Evolutionary conservation across 1,139 yeast genomes (phyloP).

Genomic region (Suhomyces anneliseae): DNA sequence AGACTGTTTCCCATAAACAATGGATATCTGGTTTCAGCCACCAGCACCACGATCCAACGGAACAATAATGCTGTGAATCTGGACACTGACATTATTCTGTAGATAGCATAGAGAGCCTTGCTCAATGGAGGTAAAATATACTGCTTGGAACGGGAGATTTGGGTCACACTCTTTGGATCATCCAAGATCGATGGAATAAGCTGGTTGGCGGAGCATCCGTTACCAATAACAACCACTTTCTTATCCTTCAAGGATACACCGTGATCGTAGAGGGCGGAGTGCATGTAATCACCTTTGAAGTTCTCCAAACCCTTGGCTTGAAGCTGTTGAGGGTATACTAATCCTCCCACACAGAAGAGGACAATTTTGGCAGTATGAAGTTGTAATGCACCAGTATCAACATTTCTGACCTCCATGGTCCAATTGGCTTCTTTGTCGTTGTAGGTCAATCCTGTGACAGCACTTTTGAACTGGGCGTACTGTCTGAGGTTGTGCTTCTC

Average conservation of each 20-base stretch:
- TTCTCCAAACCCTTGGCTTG: conserved; percentile 37
- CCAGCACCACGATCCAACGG: conserved; percentile 28
- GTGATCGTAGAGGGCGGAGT: conserved; percentile 51
- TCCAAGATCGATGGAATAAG: conserved; percentile 29
- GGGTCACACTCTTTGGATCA: conserved; percentile 31
- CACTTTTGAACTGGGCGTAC: conserved; percentile 31
- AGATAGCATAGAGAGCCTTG: conserved; percentile 18
- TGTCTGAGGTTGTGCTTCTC: conserved; percentile 33
- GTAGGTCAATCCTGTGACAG: conserved; percentile 30
- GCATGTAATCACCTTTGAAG: conserved; percentile 48
- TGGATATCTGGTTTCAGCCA: conserved; percentile 40
- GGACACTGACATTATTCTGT: conserved; percentile 26
- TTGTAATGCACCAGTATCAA: conserved; percentile 31
- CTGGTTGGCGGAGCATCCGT: conserved; percentile 28
- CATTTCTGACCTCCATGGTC: conserved; percentile 34
- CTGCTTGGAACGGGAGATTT: conserved; percentile 39
- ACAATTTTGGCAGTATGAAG: conserved; percentile 31
- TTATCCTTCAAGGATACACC: conserved; percentile 30
- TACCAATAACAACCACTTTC: conserved; percentile 25
- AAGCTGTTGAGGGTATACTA: conserved; percentile 36
- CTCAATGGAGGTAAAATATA: conserved; percentile 45
- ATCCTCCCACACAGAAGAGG: conserved; percentile 38
- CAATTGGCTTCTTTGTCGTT: conserved; percentile 37
- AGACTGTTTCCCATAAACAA: conserved; percentile 34
- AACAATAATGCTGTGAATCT: conserved; percentile 29